phyloP scores from a whole-genome alignment of 805 yeast genomes.

The Limtongozyma cylindracea region DNA sequence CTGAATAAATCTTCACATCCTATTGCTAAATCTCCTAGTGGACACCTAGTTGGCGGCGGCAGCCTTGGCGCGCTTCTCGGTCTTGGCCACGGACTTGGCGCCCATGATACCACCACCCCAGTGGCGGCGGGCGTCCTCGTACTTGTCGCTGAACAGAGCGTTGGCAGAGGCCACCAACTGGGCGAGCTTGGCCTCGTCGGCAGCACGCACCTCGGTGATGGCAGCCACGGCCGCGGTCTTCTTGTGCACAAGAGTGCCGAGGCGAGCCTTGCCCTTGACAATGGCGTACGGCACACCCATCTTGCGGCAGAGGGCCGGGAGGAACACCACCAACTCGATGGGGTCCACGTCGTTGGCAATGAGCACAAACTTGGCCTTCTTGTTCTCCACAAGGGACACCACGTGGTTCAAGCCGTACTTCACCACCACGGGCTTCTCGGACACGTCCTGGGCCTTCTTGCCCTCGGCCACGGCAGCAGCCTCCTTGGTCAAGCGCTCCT shows the following conservation, averaged over 20 bases:
- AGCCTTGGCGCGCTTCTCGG: constrained; percentile 12
- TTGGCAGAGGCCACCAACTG: constrained; percentile 80
- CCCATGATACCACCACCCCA: constrained; percentile 99
- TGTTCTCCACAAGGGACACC: constrained; percentile 91
- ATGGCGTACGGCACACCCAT: constrained; percentile 99
- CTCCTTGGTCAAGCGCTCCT: constrained; percentile 96
- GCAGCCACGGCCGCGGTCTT: constrained; percentile 96
- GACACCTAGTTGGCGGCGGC: not conserved
- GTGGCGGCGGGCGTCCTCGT: constrained; percentile 92
- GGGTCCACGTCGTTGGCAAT: constrained; percentile 99
- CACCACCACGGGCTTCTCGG: constrained; percentile 90
- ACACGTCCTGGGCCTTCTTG: constrained; percentile 87
- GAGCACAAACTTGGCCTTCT: constrained; percentile 92
- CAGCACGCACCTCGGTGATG: constrained; percentile 81
- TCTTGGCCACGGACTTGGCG: constrained; percentile 75
- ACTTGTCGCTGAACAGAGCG: constrained; percentile 81
- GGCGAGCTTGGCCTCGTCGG: constrained; percentile 88
- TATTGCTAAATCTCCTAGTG: not conserved
- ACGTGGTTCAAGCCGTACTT: constrained; percentile 99
- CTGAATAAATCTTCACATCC: too few relatives aligned
- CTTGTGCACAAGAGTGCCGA: constrained; percentile 92
- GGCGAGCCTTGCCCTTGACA: constrained; percentile 96
- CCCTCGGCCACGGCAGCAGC: constrained; percentile 98
- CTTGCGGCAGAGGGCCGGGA: constrained; percentile 98
- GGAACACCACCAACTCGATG: constrained; percentile 87